Evolutionary conservation across 768 basidiomycete species (phyloP), one percentile per base, ranked within the genome.

Genomic region (Paxillus involutus): DNA sequence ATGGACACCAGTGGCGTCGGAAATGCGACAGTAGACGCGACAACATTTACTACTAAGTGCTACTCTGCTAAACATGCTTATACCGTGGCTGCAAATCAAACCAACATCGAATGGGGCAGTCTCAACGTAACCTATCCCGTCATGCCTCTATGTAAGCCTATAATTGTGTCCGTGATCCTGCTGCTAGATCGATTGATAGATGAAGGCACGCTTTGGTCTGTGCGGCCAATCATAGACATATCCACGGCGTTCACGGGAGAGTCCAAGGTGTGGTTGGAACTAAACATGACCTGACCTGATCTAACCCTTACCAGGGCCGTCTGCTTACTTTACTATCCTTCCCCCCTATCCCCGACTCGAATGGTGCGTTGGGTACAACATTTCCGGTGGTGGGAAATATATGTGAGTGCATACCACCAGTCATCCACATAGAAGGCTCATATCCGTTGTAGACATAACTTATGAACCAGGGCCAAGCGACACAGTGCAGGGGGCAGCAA

Each of bases 11-110:
- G 19, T 21, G 49, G 58, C 12, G 6, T 37, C 10, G 59, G 59
- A 29, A 59, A 52, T 19, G 41, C 50, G 39, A 56, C 53, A 17
- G 59, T 61, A 11, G 47, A 53, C 39, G 59, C 59, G 13, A 61
- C 54, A 21, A 51, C 53, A 12, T 55, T 61, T 48, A 37, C 36
- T 35, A 44, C 55, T 19, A 51, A 17, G 29, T 61, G 59, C 32
- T 49, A 44, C 14, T 44, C 43, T 6, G 43, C 43, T 13, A 2
- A 24, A 32, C 32, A 32, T 3, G 26, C 26, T 6, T 32, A 32
- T 7, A 44, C 14, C 24, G 9, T 26, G 14, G 13, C 5, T 26
- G 12, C 19, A 26, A 26, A 14, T 21, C 21, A 14, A 44, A 29
- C 43, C 16, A 44, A 1, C 26, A 29, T 44, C 14, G 43, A 24